Evolutionary conservation across 2,329 filamentous ascomycete genomes (phyloP), one percentile per base, ranked within the genome.

Genomic region (Ceratocystis huliohia): DNA sequence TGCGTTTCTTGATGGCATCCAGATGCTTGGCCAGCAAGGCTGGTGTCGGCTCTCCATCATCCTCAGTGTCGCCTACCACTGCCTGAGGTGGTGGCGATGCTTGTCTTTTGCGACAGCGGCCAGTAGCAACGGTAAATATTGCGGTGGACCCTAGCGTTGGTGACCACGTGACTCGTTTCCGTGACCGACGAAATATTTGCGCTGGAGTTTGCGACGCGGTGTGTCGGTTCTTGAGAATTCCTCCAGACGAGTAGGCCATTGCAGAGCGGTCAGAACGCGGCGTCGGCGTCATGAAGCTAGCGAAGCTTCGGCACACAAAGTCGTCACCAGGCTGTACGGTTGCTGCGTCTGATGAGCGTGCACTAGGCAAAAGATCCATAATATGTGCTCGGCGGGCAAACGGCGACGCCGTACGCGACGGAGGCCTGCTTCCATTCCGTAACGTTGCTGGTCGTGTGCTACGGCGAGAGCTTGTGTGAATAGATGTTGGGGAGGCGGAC

Each of bases 141-240:
- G 64, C 59, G 25, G 64, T 66, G 5, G 61, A 66, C 28, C 64
- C 66, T 41, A 68, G 41, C n/a, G 64, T 25, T 1, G 72, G 70
- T 3, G 74, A 76, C 73, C 77, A 79, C 1, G 74, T 74, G 5
- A 79, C 77, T 5, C 73, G 72, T 61, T 74, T 74, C n/a, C 64
- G 45, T 53, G 53, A 25, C 4, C 56, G 41, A 8, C 56, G 46
- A 20, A 46, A 28, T 7, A 59, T 33, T 25, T 63, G 56, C 3
- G 57, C 17, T 15, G 33, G 13, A 7, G 41, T 33, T 61, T 33
- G 53, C n/a, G 53, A 53, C 6, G 62, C 28, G 10, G 17, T 13
- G 28, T 44, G 53, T 8, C 63, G 53, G 15, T 41, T 45, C 56
- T 67, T 67, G 33, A 67, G 61, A 13, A 67, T 65, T 6, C 63